Conservation (phyloP, 208 protist species). For the Leishmania turanica region DNA sequence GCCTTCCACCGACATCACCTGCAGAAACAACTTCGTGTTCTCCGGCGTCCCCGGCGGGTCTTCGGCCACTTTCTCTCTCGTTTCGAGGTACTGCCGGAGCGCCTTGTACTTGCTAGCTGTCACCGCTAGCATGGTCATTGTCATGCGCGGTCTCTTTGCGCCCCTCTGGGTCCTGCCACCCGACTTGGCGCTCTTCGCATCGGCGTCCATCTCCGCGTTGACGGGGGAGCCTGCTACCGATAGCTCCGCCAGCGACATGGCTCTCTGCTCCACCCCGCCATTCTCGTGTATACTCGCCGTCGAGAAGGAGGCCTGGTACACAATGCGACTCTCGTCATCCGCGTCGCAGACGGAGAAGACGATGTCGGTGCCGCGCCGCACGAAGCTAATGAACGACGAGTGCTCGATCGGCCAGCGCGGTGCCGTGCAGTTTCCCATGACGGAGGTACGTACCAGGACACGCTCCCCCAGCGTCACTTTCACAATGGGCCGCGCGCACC, state of each 20-base stretch:
- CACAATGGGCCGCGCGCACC: slow-evolving; percentile 54
- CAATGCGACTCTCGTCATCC: slow-evolving; percentile 37
- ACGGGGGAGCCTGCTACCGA: not conserved
- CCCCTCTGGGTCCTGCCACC: not conserved
- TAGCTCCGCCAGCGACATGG: slow-evolving; percentile 37
- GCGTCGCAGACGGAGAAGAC: slow-evolving; percentile 70
- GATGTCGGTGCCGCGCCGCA: slow-evolving; percentile 61
- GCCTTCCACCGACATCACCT: slow-evolving; percentile 65
- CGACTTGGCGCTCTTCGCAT: not conserved
- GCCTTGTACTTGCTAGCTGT: slow-evolving; percentile 65
- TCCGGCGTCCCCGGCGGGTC: not conserved
- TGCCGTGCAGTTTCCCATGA: slow-evolving; percentile 40
- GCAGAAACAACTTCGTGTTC: slow-evolving; percentile 49
- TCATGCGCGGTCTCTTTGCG: slow-evolving; percentile 35
- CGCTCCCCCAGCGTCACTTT: slow-evolving; percentile 65
- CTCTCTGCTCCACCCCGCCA: slow-evolving; percentile 62
- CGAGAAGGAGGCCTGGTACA: slow-evolving; percentile 59
- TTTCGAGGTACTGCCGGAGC: slow-evolving; percentile 54
- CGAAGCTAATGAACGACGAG: slow-evolving; percentile 83
- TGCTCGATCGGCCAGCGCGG: slow-evolving; percentile 71
- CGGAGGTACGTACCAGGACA: slow-evolving; percentile 67
- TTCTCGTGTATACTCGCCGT: slow-evolving; percentile 59
- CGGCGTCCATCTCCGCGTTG: not conserved
- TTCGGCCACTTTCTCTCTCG: slow-evolving; percentile 9
- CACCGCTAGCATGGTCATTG: slow-evolving; percentile 71